phyloP scores from a whole-genome alignment of 257 asterid genomes.

The Nicotiana tomentosiformis region DNA sequence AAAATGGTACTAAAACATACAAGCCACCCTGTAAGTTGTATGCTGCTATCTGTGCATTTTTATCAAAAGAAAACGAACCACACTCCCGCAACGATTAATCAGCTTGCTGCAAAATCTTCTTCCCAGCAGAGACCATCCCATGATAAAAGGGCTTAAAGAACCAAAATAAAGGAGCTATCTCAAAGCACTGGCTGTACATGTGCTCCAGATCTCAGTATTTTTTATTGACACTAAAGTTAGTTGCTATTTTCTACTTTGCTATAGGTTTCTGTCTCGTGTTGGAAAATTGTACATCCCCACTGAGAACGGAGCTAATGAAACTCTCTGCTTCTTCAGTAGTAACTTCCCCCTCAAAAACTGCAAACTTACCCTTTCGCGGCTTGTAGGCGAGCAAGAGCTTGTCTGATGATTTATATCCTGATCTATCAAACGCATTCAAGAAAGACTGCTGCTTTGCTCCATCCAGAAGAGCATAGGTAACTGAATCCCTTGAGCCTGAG shows the following conservation, averaged over 20 bases:
- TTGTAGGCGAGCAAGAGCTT: slow-evolving; percentile 71
- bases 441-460: slow-evolving; percentile 68
- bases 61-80: not conserved
- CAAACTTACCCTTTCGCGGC: slow-evolving; percentile 71
- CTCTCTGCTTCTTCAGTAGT: slow-evolving; percentile 58
- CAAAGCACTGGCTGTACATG: not conserved
- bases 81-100: not conserved
- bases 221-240: not conserved
- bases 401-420: slow-evolving; percentile 58
- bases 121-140: not conserved
- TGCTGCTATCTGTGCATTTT: not conserved
- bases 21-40: not conserved
- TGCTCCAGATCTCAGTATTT: not conserved
- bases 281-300: slow-evolving; percentile 68
- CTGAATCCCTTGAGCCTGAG: slow-evolving; percentile 41
- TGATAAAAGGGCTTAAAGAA: not conserved
- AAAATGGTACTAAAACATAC: not conserved
- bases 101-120: not conserved
- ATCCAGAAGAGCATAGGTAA: slow-evolving; percentile 70
- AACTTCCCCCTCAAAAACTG: slow-evolving; percentile 37
- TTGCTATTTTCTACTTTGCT: slow-evolving; percentile 20
- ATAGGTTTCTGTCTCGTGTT: slow-evolving; percentile 57
- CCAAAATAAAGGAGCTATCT: not conserved
- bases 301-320: slow-evolving; percentile 60
- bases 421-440: slow-evolving; percentile 54